phyloP scores from a whole-genome alignment of 1,284 basidiomycete genomes.

The Cystobasidium sp. region DNA sequence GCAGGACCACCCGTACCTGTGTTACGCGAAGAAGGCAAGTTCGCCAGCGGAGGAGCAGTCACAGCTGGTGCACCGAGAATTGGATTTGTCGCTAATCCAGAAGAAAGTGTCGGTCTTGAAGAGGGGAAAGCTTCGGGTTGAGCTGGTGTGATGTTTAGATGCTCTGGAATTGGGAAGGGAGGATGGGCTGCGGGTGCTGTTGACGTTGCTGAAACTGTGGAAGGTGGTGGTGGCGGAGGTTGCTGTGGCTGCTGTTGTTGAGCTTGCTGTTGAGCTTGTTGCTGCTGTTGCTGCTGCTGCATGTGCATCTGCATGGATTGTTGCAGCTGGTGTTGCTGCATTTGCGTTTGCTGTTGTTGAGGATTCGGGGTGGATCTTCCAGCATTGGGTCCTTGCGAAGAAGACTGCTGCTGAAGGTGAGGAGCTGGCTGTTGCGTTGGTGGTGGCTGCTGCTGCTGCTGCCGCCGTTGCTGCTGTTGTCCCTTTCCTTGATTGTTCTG shows the following conservation, averaged over 20 bases:
- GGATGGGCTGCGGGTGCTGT: conserved; percentile 18
- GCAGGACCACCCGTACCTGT: conserved; percentile 16
- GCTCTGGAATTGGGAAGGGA: conserved; percentile 14
- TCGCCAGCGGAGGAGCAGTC: conserved; percentile 38
- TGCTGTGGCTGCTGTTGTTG: conserved; percentile 16
- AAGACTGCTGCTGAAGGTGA: conserved; percentile 13
- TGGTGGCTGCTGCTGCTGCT: conserved; percentile 1
- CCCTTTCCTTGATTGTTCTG: conserved; percentile 22
- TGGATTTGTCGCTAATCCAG: conserved; percentile 50
- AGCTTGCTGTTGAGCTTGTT: conserved; percentile 5
- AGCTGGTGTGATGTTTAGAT: conserved; percentile 16
- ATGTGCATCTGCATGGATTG: not conserved
- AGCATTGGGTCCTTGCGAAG: conserved; percentile 1
- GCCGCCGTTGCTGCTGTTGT: conserved; percentile 12
- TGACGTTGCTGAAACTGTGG: not conserved
- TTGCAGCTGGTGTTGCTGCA: conserved; percentile 11
- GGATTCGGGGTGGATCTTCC: conserved; percentile 5
- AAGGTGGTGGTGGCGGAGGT: not conserved
- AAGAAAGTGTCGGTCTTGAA: conserved; percentile 50
- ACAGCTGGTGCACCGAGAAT: conserved; percentile 51
- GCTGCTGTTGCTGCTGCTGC: conserved; percentile 3
- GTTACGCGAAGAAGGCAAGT: conserved; percentile 32
- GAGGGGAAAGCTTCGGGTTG: conserved; percentile 40
- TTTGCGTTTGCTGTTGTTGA: conserved; percentile 29
- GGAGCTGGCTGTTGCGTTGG: not conserved